These are phyloP conservation scores for Beverwykella pulmonaria DNA, from an alignment of 495 filamentous ascomycete species.

Conservation along the genomic window DNA sequence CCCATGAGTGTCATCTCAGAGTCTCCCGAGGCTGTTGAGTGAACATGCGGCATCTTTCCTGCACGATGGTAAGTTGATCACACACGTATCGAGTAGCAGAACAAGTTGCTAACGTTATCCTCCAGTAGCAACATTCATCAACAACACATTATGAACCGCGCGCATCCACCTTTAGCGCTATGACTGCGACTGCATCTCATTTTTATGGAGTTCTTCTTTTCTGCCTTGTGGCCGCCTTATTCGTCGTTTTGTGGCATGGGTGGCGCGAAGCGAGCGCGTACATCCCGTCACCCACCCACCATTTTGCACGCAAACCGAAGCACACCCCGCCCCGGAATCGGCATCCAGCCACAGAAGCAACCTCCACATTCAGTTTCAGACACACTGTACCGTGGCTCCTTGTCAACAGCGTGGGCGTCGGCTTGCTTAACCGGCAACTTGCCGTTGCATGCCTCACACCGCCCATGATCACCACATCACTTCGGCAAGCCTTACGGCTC, in stretches of 20 bases:
- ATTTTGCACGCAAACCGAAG: constrained; percentile 1
- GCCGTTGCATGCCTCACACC: background rate
- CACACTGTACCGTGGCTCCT: background rate
- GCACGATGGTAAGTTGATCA: constrained; percentile 36
- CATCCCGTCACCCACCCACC: background rate
- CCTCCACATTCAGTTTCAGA: background rate
- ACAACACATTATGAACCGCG: constrained; percentile 16
- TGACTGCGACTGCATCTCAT: constrained; percentile 14
- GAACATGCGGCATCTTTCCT: constrained; percentile 13
- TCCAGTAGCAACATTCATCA: constrained; percentile 27
- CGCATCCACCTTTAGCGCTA: constrained; percentile 26
- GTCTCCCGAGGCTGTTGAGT: constrained; percentile 36
- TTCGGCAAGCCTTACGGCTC: constrained; percentile 5
- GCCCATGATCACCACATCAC: constrained; percentile 8
- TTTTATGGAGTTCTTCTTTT: background rate
- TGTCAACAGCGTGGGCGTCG: background rate
- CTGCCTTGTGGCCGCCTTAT: background rate
- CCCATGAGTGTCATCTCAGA: constrained; percentile 43
- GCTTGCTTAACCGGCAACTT: background rate
- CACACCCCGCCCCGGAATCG: background rate
- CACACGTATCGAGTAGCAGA: constrained; percentile 15
- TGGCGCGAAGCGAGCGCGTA: constrained; percentile 1
- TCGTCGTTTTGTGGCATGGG: background rate
- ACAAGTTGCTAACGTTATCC: constrained; percentile 16
- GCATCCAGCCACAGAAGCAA: background rate